Evolutionary conservation across 306 rosid species (phyloP).

Genomic region (Prunus mume): DNA sequence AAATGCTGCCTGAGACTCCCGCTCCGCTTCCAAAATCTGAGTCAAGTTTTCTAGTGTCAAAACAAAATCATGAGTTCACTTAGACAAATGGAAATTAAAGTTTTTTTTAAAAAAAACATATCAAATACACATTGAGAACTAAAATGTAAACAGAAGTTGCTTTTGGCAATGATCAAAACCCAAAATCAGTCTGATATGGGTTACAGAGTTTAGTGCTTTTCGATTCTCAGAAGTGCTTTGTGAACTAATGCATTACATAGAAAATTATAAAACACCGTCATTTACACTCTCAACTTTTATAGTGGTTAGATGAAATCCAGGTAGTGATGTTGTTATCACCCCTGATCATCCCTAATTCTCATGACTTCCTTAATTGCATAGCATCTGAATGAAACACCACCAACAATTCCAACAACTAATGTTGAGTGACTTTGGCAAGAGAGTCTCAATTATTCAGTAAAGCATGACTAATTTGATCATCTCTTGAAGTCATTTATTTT

Average conservation of each 20-base stretch:
- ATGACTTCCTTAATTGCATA: no score
- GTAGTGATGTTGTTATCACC: background rate
- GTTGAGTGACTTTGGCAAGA: no score
- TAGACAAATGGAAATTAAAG: background rate
- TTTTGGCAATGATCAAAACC: background rate
- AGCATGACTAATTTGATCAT: background rate
- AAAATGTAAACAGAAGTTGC: background rate
- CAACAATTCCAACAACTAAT: no score
- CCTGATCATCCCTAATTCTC: no score
- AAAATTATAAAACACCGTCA: no score
- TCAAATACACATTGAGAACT: background rate
- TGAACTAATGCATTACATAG: background rate
- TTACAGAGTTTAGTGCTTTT: background rate
- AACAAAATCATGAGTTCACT: background rate
- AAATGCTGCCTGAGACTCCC: constrained; percentile 80
- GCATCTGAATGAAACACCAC: no score
- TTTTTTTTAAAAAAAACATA: background rate
- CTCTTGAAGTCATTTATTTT: background rate
- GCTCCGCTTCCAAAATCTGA: constrained; percentile 81
- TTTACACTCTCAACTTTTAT: background rate
- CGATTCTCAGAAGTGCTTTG: background rate
- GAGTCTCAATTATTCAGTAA: no score
- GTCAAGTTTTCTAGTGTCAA: constrained; percentile 71
- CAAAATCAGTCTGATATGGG: background rate
- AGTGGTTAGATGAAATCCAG: background rate